Evolutionary conservation across 148 eudicot genomes (phyloP), one percentile per base, ranked within the genome.

Genomic region (Diospyros kaki): DNA sequence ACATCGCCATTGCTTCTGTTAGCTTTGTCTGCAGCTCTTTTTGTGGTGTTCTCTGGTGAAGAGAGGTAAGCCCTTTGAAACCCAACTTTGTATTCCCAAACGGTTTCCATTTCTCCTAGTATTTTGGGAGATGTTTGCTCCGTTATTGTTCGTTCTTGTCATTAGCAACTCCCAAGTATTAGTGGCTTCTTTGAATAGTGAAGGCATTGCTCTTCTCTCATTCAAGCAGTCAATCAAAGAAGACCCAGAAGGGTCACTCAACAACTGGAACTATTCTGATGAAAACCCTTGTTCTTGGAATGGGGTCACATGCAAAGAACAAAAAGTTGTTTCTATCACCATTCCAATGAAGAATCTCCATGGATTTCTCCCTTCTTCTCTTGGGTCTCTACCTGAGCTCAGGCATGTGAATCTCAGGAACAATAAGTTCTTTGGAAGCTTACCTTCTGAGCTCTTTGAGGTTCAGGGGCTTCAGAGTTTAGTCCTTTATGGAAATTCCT

Each of bases 221-320:
- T 88, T 95, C 80, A 95, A 93, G 74, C 74, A 77, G 45, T 84
- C 88, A 44, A 89, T 95, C 46, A 75, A 58, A 18, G 75, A 83
- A 72, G 99, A 95, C 93, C 99, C 99, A 71, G 86, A 78, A 71
- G 88, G 90, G 72, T 83, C 94, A 17, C 64, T 95, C 48, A 81
- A 51, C 64, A 91, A 88, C 46, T 95, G 99, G 99, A 95, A 93
- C 81, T 80, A 69, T 17, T 77, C 83, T 77, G 91, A 90, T 86
- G 89, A 82, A 75, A 91, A 76, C 83, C 97, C 99, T 65, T 95
- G 99, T 89, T 87, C 87, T 10, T 95, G 99, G 99, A 92, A 91
- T 87, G 99, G 97, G 11, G 77, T 95, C n/a, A 87, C 98, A 59
- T 95, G 99, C 78, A 89, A 86, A 84, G 86, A 87, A 51, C 84